Base-by-base conservation (phyloP, 139 green algal species). In the Monoraphidium neglectum region DNA sequence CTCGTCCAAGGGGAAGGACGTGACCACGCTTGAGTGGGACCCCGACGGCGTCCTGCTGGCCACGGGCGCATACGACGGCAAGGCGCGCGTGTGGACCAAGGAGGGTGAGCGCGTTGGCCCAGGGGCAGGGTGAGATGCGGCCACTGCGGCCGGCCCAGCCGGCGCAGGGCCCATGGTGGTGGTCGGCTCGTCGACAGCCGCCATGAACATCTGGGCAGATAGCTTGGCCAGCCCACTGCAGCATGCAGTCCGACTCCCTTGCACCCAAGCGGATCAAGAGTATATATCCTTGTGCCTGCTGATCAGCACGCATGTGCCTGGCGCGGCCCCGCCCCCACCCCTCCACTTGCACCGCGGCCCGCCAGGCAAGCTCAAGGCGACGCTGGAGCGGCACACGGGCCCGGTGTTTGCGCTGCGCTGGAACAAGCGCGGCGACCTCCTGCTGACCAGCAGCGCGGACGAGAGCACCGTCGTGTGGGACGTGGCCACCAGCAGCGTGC, bases 1-100 rank as follows among this genome's bases (percentile, higher is more conserved):
- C 38, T 66, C 70, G 86, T 51, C 43, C n/a, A 89, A 90, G 68
- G 76, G 49, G 56, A 93, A 93, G 68, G 95, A 98, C 79, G 92
- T 99, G 15, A 98, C 94, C 0, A 96, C 93, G 18, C 77, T 98
- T 38, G 95, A 98, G 76, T 99, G 95, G 95, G 92, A 93, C 70
- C 85, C 76, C 0, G 90, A 97, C 38, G 94, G 94, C 24, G 80
- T 75, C 23, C 72, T 93, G 77, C 89, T 99, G 28, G 95, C 93
- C 0, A 98, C 92, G 0, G 95, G 94, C 1, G 93, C 88, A 4
- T 97, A 96, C 54, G 92, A 98, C 77, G 95, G 93, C 36, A 78
- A 89, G 13, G 92, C 90, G 21, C 77, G 93, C 18, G 85, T 98
- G 16, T 98, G 94, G 92, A 83, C 78, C 18, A 90, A 89, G 32